These are phyloP conservation scores for Pilasporangium apinafurcum DNA, from an alignment of 352 stramenopile genomes.

Conservation along the genomic window DNA sequence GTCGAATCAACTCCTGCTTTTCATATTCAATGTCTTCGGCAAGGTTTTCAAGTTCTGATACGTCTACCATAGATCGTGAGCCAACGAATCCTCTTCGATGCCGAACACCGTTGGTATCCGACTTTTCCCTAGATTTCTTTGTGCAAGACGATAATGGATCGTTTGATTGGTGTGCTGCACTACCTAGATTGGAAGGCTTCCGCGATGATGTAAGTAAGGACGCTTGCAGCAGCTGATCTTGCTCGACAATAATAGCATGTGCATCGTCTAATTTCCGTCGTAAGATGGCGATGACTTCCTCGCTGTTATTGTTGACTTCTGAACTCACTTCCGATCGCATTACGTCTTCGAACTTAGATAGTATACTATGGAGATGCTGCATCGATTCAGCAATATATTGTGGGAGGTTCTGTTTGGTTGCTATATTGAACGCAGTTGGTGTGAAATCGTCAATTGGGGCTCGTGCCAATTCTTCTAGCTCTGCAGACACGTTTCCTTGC, in stretches of 20 bases:
- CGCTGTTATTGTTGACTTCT: conserved; percentile 3
- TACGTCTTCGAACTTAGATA: conserved; percentile 48
- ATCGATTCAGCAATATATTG: conserved; percentile 47
- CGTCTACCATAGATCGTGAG: conserved; percentile 9
- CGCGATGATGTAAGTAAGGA: conserved; percentile 17
- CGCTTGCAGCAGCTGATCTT: conserved; percentile 68
- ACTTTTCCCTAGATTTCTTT: conserved; percentile 1
- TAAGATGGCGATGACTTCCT: conserved; percentile 28
- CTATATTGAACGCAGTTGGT: conserved; percentile 55
- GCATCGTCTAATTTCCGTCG: conserved; percentile 60
- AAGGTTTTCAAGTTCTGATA: neutral
- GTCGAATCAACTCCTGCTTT: conserved; percentile 19
- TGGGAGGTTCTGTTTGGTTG: conserved; percentile 49
- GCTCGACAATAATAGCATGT: conserved; percentile 52
- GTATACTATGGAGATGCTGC: conserved; percentile 29
- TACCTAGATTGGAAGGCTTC: neutral
- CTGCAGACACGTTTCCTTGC: conserved; percentile 29
- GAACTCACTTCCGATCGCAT: conserved; percentile 51
- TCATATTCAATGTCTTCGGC: conserved; percentile 29
- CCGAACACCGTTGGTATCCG: conserved; percentile 1
- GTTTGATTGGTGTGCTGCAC: too few relatives aligned
- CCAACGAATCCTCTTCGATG: conserved; percentile 7
- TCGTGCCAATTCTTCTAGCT: conserved; percentile 39
- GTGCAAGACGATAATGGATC: neutral
- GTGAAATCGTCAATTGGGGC: conserved; percentile 62